Evolutionary conservation across 202 grass and related monocot species (phyloP), one percentile per base, ranked within the genome.

Genomic region (Saccharum hybrid): DNA sequence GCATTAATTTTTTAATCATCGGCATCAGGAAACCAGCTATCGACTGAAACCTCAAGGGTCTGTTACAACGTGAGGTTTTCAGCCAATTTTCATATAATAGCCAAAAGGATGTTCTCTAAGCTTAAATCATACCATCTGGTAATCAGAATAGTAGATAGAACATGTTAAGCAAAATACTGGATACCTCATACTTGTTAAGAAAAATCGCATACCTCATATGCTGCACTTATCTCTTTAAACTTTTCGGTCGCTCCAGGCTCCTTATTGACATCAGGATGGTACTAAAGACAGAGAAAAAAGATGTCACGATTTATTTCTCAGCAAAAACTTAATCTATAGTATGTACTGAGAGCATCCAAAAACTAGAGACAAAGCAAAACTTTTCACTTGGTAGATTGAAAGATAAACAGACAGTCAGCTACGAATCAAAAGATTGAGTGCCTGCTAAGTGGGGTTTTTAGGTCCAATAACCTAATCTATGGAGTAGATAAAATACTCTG

Each of bases 201-300:
- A 41, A 8, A 36, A 23, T 10, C 62, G 18, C 64, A 85, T 91
- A 98, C 96, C 96, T 98, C 96, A 71, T 98, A 98, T 23, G 96
- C 96, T 76, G 91, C 66, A 45, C 93, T 98, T 92, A 98, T 98
- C 86, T 98, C 93, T 87, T 98, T 96, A 67, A 98, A 98, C 64
- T 98, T 98, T 74, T 98, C 96, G 61, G 89, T 98, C 73, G 96
- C 91, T 77, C 96, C 96, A 87, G 96, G 87, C 68, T 98, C 79
- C 62, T 98, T 98, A 75, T 95, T 98, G 23, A 98, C 96, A 84
- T 98, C 96, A 92, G 96, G 96, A 66, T 98, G 96, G 78, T 95
- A 98, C 96, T 98, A 74, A 66, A 90, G 33, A 49, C 57, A 26
- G 41, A 13, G 5, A 28, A 75, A 72, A 39, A 87, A 72, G 18